Percentiles rank a stretch among this genome's conserved stretches.
phyloP scores from a whole-genome alignment of 805 yeast species.

The Ogataea glucozyma region DNA sequence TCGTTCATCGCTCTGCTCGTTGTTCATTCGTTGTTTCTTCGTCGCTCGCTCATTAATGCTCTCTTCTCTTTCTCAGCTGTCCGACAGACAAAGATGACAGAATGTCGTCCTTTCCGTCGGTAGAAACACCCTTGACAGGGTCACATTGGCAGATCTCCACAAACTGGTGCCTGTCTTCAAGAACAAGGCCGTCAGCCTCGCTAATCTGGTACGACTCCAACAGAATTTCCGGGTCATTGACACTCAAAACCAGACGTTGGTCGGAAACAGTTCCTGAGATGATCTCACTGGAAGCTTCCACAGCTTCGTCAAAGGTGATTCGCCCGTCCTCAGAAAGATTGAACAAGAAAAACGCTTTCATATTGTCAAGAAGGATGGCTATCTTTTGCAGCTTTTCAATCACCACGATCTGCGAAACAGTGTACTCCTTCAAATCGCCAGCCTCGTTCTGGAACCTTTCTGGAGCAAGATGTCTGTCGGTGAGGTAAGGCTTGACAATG shows the following conservation, averaged over 20 bases:
- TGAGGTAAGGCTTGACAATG: slow-evolving; percentile 47
- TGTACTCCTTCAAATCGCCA: slow-evolving; percentile 48
- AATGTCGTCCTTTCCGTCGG: slow-evolving; percentile 38
- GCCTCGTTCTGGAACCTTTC: slow-evolving; percentile 59
- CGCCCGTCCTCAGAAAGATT: slow-evolving; percentile 32
- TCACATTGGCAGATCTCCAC: slow-evolving; percentile 37
- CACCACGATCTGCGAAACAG: slow-evolving; percentile 43
- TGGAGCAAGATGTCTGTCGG: slow-evolving; percentile 63
- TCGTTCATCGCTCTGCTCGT: too few species aligned
- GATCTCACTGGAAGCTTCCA: slow-evolving; percentile 30
- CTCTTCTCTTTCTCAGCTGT: slow-evolving; percentile 63
- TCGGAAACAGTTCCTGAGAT: slow-evolving; percentile 29
- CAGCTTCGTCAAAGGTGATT: slow-evolving; percentile 35
- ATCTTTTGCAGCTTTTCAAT: slow-evolving; percentile 33
- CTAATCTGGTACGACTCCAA: slow-evolving; percentile 28
- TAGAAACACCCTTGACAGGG: slow-evolving; percentile 36
- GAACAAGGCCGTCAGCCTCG: slow-evolving; percentile 26
- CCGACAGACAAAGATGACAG: slow-evolving; percentile 56
- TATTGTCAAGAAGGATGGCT: slow-evolving; percentile 50
- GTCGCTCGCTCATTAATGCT: too few species aligned
- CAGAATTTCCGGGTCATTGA: slow-evolving; percentile 24
- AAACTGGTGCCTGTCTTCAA: slow-evolving; percentile 27
- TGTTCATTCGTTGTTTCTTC: too few species aligned
- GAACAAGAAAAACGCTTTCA: slow-evolving; percentile 44
- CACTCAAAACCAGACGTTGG: slow-evolving; percentile 28